Base-by-base conservation (phyloP, 208 protist species). In the Leishmania arabica region DNA sequence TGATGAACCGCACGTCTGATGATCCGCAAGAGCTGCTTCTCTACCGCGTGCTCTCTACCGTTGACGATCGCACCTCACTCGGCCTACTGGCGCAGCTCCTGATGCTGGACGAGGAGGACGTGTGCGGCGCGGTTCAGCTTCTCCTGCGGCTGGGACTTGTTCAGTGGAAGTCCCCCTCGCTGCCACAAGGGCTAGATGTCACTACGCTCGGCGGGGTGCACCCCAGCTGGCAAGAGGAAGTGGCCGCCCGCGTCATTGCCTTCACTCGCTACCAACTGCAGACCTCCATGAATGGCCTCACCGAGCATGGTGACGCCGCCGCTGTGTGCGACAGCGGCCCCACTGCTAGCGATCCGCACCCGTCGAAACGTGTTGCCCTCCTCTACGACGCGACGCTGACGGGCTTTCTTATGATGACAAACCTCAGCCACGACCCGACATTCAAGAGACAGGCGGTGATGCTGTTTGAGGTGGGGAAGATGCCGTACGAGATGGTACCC, bases 361-460 rank as follows among this genome's bases (percentile, higher is more conserved):
- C 93, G 1, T 51, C 78, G 34, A 97, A 97, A 83, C 93, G 98
- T 65, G 92, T 99, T 45, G 98, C 93, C 13, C 92, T 99, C 15
- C 72, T 99, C 37, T 99, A 99, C 91, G 98, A 99, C 77, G 90
- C 92, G 37, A 98, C 91, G 21, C 90, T 99, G 21, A 99, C 98
- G 13, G 99, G 98, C 13, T 99, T 99, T 82, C 90, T 99, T 27
- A 99, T 99, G 99, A 99, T 99, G 98, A 99, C 97, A 73, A 99
- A 99, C 86, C 84, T 99, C 37, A 97, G 95, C 34, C 78, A 88
- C 47, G 89, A 96, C 77, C 91, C 88, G 19, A 86, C 87, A 11
- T 96, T 98, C 77, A 98, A 97, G 75, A 91, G 95, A 77, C 90
- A 95, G 83, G 95, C 95, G 15, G 95, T 98, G 21, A 97, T 95